phyloP scores from a whole-genome alignment of 2,329 filamentous ascomycete genomes.

The Stagonosporopsis rhizophila region DNA sequence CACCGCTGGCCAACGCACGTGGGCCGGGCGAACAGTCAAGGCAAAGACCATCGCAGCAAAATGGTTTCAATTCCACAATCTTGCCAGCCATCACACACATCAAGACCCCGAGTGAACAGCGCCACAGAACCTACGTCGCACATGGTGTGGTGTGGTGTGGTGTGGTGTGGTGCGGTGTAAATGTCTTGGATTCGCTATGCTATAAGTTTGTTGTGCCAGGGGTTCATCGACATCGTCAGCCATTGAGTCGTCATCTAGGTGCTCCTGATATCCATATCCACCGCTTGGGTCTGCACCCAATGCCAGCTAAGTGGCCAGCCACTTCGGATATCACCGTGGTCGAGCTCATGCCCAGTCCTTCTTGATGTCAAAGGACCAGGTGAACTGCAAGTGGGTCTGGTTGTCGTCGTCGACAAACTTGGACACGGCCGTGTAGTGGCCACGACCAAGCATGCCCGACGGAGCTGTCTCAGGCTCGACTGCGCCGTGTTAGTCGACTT shows the following conservation, averaged over 20 bases:
- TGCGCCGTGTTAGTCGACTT: constrained; percentile 47
- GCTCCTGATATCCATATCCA: constrained; percentile 26
- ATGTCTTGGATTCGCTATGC: constrained; percentile 21
- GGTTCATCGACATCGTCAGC: constrained; percentile 34
- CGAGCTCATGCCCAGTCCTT: constrained; percentile 80
- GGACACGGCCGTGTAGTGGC: constrained; percentile 87
- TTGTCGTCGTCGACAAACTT: constrained; percentile 97
- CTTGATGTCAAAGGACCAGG: constrained; percentile 95
- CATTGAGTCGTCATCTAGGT: constrained; percentile 36
- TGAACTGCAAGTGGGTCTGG: constrained; percentile 86
- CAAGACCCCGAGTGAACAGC: constrained; percentile 17
- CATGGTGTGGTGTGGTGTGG: neutral
- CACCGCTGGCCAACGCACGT: constrained; percentile 47
- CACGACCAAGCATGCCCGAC: constrained; percentile 86
- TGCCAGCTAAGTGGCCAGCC: constrained; percentile 20
- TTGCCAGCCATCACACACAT: constrained; percentile 14
- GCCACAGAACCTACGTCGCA: neutral
- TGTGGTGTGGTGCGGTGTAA: no score
- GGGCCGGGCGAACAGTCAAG: constrained; percentile 58
- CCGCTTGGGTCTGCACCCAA: constrained; percentile 20
- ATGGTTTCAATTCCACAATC: constrained; percentile 51
- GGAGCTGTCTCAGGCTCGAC: constrained; percentile 93
- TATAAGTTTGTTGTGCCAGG: constrained; percentile 19
- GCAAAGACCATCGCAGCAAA: constrained; percentile 52
- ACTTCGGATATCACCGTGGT: constrained; percentile 1